A percentile compares a stretch with the other conserved stretches of the same genome.
phyloP scores from a whole-genome alignment of 352 stramenopile species.

The Globisporangium iwayamae region DNA sequence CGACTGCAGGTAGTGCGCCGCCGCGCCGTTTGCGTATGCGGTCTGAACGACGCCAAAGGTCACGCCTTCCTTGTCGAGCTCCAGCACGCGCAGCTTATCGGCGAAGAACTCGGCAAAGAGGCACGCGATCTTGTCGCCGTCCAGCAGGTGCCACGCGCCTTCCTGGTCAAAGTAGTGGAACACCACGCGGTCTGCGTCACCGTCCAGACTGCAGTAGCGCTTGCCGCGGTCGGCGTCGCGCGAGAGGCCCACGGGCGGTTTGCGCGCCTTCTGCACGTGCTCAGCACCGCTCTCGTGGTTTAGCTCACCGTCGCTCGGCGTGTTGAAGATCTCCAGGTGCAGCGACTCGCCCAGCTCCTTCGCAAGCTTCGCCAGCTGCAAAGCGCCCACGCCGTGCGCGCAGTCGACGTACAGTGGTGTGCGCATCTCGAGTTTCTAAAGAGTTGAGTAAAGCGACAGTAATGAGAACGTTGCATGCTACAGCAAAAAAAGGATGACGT shows the following conservation, averaged over 20 bases:
- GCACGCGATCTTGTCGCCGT: conserved; percentile 98
- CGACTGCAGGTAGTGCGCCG: conserved; percentile 86
- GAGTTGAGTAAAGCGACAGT: not conserved
- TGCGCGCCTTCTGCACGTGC: conserved; percentile 94
- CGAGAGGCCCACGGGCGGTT: conserved; percentile 64
- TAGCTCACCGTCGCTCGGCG: conserved; percentile 82
- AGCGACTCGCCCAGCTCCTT: conserved; percentile 81
- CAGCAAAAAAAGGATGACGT: too few relatives aligned
- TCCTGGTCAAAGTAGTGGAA: conserved; percentile 93
- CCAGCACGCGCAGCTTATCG: conserved; percentile 81
- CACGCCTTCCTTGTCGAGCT: conserved; percentile 71
- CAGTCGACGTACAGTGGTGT: conserved; percentile 90
- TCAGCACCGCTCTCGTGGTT: conserved; percentile 97
- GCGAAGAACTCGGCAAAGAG: conserved; percentile 94
- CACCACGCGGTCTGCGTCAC: conserved; percentile 97
- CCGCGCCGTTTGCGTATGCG: conserved; percentile 98
- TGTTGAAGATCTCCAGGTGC: conserved; percentile 80
- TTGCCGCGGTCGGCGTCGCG: conserved; percentile 67
- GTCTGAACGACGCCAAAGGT: conserved; percentile 97
- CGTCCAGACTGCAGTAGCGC: conserved; percentile 94
- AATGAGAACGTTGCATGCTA: not conserved
- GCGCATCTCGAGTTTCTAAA: conserved; percentile 70
- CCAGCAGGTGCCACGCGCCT: conserved; percentile 85
- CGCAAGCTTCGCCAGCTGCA: conserved; percentile 69
- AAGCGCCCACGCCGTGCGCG: conserved; percentile 90